Conservation (phyloP, 352 stramenopile species). For the Phytophthora citricola region DNA sequence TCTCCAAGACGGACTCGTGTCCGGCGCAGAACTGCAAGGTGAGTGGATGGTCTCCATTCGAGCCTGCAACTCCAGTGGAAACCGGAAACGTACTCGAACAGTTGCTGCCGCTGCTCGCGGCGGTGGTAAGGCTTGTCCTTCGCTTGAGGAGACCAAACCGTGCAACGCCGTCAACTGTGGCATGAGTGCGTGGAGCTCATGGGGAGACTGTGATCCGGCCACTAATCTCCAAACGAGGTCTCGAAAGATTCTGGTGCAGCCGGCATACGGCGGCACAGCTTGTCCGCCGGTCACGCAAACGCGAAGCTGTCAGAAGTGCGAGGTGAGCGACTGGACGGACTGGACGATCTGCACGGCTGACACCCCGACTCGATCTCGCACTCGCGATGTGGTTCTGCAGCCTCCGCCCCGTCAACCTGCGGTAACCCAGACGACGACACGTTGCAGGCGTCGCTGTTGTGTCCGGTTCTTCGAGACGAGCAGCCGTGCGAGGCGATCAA, state of each 20-base stretch:
- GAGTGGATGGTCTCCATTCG: slow-evolving; percentile 58
- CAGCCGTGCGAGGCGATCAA: slow-evolving; percentile 51
- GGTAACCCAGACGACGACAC: slow-evolving; percentile 26
- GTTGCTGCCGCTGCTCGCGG: slow-evolving; percentile 34
- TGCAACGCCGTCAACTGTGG: slow-evolving; percentile 64
- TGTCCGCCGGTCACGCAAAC: slow-evolving; percentile 55
- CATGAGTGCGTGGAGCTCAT: slow-evolving; percentile 55
- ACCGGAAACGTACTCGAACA: slow-evolving; percentile 49
- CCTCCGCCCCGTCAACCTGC: slow-evolving; percentile 40
- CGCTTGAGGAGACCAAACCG: slow-evolving; percentile 43
- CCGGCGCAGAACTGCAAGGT: slow-evolving; percentile 55
- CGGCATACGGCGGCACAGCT: slow-evolving; percentile 40
- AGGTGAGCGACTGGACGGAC: slow-evolving; percentile 53
- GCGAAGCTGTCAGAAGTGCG: slow-evolving; percentile 60
- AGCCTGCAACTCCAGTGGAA: slow-evolving; percentile 43
- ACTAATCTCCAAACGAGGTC: slow-evolving; percentile 45
- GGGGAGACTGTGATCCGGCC: slow-evolving; percentile 46
- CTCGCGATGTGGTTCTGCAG: slow-evolving; percentile 47
- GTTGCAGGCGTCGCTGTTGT: slow-evolving; percentile 28
- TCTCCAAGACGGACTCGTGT: slow-evolving; percentile 47
- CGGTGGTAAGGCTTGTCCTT: slow-evolving; percentile 51
- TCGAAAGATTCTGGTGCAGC: slow-evolving; percentile 46
- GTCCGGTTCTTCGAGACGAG: slow-evolving; percentile 51
- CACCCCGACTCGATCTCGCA: slow-evolving; percentile 48
- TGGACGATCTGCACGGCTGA: slow-evolving; percentile 53